Evolutionary conservation across 2,329 filamentous ascomycete species (phyloP).

Genomic region (Ophiognomonia clavigignenti-juglandacearum): DNA sequence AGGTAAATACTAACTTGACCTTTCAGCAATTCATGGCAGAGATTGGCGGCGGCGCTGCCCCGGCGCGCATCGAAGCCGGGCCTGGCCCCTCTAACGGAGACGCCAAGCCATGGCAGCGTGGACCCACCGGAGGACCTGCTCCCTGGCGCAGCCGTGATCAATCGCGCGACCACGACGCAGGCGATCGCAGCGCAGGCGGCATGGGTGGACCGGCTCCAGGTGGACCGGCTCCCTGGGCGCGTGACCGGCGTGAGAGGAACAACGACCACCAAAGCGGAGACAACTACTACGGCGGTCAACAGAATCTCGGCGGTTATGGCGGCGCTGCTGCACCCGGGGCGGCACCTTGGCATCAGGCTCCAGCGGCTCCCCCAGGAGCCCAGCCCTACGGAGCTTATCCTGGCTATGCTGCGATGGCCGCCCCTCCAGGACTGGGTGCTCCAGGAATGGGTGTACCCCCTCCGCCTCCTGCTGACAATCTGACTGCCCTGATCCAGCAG

Average conservation of each 20-base stretch:
- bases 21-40: conserved; percentile 95
- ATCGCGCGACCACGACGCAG: conserved; percentile 40
- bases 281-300: conserved; percentile 42
- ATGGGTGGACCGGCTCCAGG: conserved; percentile 34
- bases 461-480: conserved; percentile 45
- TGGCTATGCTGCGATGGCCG: conserved; percentile 33
- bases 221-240: conserved; percentile 56
- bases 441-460: no score
- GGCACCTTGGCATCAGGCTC: conserved; percentile 53
- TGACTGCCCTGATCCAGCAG: conserved; percentile 64
- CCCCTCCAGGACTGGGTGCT: conserved; percentile 29
- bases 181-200: conserved; percentile 25
- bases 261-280: conserved; percentile 40
- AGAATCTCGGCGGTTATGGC: conserved; percentile 30
- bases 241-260: conserved; percentile 49
- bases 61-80: conserved; percentile 81
- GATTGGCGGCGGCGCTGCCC: conserved; percentile 66
- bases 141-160: conserved; percentile 66
- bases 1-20: conserved; percentile 34
- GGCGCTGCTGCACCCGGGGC: conserved; percentile 28
- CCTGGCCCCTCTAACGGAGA: conserved; percentile 56
- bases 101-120: conserved; percentile 83
- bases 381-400: conserved; percentile 37
- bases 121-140: conserved; percentile 76
- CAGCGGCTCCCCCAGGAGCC: conserved; percentile 19